Evolutionary conservation across 371 early-diverging fungal species (phyloP).

Genomic region (Mortierella sp.): DNA sequence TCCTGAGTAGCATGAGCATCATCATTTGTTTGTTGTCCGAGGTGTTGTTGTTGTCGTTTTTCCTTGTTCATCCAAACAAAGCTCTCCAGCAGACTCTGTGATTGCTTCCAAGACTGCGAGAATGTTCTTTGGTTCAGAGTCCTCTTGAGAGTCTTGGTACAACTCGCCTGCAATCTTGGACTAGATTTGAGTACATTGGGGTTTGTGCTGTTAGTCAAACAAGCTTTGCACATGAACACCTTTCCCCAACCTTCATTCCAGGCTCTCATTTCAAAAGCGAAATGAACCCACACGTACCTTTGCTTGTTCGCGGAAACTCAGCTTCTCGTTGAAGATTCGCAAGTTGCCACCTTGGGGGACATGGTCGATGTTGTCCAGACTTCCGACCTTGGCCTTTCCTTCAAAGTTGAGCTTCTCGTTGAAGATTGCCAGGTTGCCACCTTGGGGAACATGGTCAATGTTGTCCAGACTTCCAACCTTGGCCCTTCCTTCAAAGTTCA

Average conservation of each 20-base stretch:
- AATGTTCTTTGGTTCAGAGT: conserved; percentile 37
- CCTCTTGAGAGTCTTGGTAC: conserved; percentile 33
- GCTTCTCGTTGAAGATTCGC: conserved; percentile 3
- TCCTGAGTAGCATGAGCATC: not conserved
- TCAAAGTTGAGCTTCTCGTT: no score
- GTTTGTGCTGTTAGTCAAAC: not conserved
- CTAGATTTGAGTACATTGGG: conserved; percentile 6
- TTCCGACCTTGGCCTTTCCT: no score
- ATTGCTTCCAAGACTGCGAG: conserved; percentile 38
- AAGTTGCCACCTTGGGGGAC: no score
- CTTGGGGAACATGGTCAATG: no score
- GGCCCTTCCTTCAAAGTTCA: no score
- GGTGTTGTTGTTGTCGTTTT: conserved; percentile 3
- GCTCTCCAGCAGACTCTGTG: conserved; percentile 19
- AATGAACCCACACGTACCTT: conserved; percentile 24
- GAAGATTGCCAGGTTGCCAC: no score
- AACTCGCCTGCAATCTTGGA: conserved; percentile 48
- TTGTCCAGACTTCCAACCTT: no score
- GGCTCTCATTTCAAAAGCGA: not conserved
- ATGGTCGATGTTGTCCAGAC: no score
- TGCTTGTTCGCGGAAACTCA: conserved; percentile 38
- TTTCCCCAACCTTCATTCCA: not conserved
- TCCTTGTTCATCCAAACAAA: conserved; percentile 13
- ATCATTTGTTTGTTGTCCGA: conserved; percentile 4
- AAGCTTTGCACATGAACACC: no score